Conservation (phyloP, 768 basidiomycete species). For the Leccinellum luteum region DNA sequence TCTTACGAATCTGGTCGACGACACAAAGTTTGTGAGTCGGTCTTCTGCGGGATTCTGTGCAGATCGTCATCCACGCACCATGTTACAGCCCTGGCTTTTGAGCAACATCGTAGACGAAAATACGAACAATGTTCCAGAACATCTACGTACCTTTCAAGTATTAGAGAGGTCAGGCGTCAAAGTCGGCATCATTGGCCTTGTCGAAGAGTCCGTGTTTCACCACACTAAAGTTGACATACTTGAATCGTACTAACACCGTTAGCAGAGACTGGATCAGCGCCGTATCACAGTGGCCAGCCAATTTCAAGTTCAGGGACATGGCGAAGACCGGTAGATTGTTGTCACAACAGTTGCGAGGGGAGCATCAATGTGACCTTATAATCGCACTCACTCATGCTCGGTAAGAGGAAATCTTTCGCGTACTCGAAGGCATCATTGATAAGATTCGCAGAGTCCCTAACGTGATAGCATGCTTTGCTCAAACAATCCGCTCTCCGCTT, state of each 20-base stretch:
- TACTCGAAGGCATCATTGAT: conserved; percentile 1
- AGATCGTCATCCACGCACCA: too few relatives aligned
- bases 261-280: conserved; percentile 88
- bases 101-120: conserved; percentile 79
- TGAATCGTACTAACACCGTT: background rate
- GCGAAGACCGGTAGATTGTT: conserved; percentile 63
- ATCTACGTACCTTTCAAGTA: conserved; percentile 59
- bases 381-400: conserved; percentile 85
- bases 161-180: conserved; percentile 67
- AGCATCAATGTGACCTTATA: conserved; percentile 73
- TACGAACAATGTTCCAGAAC: conserved; percentile 61
- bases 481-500: conserved; percentile 1
- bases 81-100: conserved; percentile 76
- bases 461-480: conserved; percentile 13
- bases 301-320: conserved; percentile 79
- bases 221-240: background rate
- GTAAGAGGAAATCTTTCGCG: conserved; percentile 31
- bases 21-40: conserved; percentile 72
- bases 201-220: conserved; percentile 62
- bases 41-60: background rate
- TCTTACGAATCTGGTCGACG: conserved; percentile 60
- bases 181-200: conserved; percentile 82
- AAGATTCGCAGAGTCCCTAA: conserved; percentile 24
- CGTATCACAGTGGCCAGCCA: conserved; percentile 79
- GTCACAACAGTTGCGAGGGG: conserved; percentile 69